Percentiles rank a stretch among this genome's conserved stretches.
phyloP scores from a whole-genome alignment of 495 filamentous ascomycete genomes.

The Melanomma pulvis-pyrius region DNA sequence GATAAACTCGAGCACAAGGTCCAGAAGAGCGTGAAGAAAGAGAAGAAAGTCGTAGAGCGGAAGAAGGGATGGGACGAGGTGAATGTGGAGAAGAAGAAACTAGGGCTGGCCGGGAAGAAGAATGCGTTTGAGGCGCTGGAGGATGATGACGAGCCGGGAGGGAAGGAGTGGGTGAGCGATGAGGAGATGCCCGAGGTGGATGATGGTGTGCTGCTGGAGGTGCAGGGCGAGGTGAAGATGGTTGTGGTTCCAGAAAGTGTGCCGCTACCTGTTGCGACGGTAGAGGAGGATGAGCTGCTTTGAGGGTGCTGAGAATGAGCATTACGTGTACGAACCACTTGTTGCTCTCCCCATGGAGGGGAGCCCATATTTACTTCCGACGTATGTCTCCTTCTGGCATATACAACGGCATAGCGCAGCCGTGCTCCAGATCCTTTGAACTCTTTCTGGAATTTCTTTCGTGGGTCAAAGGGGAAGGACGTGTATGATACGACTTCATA shows the following conservation, averaged over 20 bases:
- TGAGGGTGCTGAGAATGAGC: no score
- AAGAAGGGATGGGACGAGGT: slow-evolving; percentile 37
- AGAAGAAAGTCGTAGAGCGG: slow-evolving; percentile 58
- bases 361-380: no score
- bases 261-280: slow-evolving; percentile 25
- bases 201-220: slow-evolving; percentile 1
- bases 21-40: slow-evolving; percentile 63
- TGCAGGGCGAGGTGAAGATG: slow-evolving; percentile 13
- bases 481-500: not conserved
- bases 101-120: slow-evolving; percentile 1
- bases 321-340: no score
- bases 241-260: slow-evolving; percentile 20
- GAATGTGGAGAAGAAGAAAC: slow-evolving; percentile 8
- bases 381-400: no score
- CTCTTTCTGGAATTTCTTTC: not conserved
- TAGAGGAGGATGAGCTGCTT: slow-evolving; percentile 32
- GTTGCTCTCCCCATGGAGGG: no score
- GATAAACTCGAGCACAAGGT: slow-evolving; percentile 73
- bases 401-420: no score
- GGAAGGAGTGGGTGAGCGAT: slow-evolving; percentile 45
- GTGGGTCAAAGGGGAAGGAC: not conserved
- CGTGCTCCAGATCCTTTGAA: no score
- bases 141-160: slow-evolving; percentile 12
- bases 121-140: slow-evolving; percentile 33
- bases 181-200: slow-evolving; percentile 41